phyloP scores from a whole-genome alignment of 306 rosid species.

The Mimosa pudica region DNA sequence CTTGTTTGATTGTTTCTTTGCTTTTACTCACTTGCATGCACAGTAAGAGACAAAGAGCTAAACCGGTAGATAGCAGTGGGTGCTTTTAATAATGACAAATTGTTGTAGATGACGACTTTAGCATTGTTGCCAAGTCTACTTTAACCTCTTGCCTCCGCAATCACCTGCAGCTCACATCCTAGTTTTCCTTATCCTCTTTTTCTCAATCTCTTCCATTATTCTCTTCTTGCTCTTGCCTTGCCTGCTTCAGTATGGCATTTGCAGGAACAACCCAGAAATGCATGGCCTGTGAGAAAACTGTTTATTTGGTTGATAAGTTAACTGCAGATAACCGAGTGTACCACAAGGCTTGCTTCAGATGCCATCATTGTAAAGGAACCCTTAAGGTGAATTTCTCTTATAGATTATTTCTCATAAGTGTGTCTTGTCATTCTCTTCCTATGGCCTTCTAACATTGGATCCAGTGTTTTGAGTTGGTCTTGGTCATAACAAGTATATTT shows the following conservation, averaged over 20 bases:
- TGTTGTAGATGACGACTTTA: slow-evolving; percentile 49
- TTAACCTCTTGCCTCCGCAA: slow-evolving; percentile 26
- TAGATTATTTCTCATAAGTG: neutral
- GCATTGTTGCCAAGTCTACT: slow-evolving; percentile 38
- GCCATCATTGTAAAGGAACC: slow-evolving; percentile 99
- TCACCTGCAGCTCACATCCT: slow-evolving; percentile 42
- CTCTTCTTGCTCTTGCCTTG: slow-evolving; percentile 10
- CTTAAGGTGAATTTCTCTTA: slow-evolving; percentile 66
- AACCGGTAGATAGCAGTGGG: neutral
- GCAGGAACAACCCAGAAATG: slow-evolving; percentile 99
- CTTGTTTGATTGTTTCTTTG: neutral
- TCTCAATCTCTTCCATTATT: neutral
- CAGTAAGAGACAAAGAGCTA: slow-evolving; percentile 8
- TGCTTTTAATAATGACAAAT: slow-evolving; percentile 47
- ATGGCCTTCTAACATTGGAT: neutral
- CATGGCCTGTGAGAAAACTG: slow-evolving; percentile 98
- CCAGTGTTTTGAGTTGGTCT: neutral
- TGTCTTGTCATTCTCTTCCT: neutral
- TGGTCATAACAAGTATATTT: neutral
- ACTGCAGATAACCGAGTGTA: slow-evolving; percentile 90
- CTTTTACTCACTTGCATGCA: slow-evolving; percentile 25
- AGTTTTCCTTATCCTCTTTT: slow-evolving; percentile 39
- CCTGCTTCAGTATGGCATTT: slow-evolving; percentile 67
- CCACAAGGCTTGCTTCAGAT: slow-evolving; percentile 97
- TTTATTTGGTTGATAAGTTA: slow-evolving; percentile 90